phyloP scores from a whole-genome alignment of 148 eudicot genomes.

The Camellia sinensis region DNA sequence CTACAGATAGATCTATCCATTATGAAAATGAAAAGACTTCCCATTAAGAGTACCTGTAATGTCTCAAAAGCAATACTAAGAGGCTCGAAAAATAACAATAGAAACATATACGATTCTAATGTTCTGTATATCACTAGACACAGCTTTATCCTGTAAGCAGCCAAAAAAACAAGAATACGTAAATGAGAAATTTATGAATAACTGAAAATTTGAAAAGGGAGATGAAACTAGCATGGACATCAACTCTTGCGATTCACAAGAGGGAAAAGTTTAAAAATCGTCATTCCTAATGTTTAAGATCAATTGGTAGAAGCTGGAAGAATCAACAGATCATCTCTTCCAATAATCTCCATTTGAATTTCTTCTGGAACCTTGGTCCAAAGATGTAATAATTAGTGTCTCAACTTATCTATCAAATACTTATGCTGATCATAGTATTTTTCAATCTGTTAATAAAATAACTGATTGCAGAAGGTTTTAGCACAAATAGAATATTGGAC shows the following conservation, averaged over 20 bases:
- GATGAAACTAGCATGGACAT: neutral
- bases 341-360: neutral
- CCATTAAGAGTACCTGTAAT: conserved; percentile 53
- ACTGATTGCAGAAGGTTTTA: neutral
- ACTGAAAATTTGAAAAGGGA: neutral
- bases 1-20: neutral
- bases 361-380: neutral
- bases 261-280: neutral
- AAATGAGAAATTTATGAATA: conserved; percentile 9
- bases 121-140: conserved; percentile 59
- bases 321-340: neutral
- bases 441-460: neutral
- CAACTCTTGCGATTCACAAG: no score
- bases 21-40: neutral
- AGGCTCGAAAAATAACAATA: conserved; percentile 92
- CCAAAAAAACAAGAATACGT: conserved; percentile 2
- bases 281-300: neutral
- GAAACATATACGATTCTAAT: conserved; percentile 54
- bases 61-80: conserved; percentile 96
- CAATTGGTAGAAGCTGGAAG: neutral
- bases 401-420: neutral
- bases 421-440: neutral
- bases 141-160: conserved; percentile 61
- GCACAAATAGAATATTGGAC: neutral
- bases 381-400: neutral